Evolutionary conservation across 73 alveolate genomes (phyloP).

Genomic region (Tetrahymena borealis): DNA sequence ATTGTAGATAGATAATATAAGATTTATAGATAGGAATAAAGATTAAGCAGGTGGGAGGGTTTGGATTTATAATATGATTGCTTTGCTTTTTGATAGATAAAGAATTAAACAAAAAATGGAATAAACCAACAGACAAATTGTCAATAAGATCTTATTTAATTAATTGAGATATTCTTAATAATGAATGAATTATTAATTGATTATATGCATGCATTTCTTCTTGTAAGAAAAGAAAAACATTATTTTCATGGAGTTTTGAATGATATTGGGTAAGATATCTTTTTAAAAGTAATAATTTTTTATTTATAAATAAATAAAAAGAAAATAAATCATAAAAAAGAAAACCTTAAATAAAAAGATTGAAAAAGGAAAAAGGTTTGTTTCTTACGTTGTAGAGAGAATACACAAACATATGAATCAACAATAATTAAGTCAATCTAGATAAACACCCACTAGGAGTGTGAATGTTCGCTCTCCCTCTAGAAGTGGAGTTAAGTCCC

Average conservation of each 20-base stretch:
- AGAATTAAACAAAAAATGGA: too few species aligned
- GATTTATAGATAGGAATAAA: too few species aligned
- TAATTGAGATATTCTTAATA: too few species aligned
- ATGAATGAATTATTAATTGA: too few species aligned
- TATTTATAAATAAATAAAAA: background rate
- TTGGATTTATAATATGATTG: too few species aligned
- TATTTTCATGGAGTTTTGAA: background rate
- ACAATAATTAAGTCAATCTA: background rate
- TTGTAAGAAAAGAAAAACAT: too few species aligned
- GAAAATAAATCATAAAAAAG: background rate
- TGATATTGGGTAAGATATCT: background rate
- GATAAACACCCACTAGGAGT: background rate
- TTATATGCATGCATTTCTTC: too few species aligned
- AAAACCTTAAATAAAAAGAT: background rate
- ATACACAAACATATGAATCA: background rate
- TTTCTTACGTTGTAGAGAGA: background rate
- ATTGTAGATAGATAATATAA: too few species aligned
- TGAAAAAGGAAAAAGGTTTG: background rate
- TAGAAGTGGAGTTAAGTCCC: background rate
- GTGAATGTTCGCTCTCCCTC: background rate
- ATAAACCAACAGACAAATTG: too few species aligned
- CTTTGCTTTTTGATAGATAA: too few species aligned
- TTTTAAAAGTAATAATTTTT: background rate
- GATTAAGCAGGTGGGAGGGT: too few species aligned
- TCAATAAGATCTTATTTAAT: too few species aligned